Evolutionary conservation across 176 grass and related monocot species (phyloP), one percentile per base, ranked within the genome.

Genomic region (Carex pumila): DNA sequence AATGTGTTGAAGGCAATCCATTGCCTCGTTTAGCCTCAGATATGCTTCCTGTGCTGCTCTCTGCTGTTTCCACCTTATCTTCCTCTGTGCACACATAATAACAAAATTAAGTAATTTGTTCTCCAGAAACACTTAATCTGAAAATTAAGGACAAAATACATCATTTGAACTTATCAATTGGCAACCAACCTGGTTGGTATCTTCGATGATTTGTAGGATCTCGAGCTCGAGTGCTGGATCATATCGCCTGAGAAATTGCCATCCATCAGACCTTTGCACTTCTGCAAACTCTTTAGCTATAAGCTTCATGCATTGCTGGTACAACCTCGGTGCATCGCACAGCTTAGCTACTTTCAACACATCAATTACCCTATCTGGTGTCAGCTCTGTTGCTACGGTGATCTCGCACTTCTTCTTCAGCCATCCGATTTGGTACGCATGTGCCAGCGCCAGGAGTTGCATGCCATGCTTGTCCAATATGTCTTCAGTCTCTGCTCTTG

Each of bases 391-490:
- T n/a, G 87, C 62, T 50, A 90, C 64, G 56, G 84, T 72, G 3
- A 72, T 64, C 85, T 99, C 96, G 11, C 76, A 87, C 12, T 74
- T 81, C n/a, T 58, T 77, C 87, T 99, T 99, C 37, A 99, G 85
- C 96, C 96, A 99, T 18, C 36, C 73, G 1, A 99, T 89, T 29
- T 82, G 58, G 88, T 99, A 92, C 18, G 80, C 96, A 88, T 99
- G 96, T 82, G 93, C 82, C 83, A 95, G 88, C 61, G 88, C 93
- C 76, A 99, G 89, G 45, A 99, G 84, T 87, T 87, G 85, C 87
- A 92, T 31, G 10, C 87, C 89, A 77, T 93, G 85, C 56, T 58
- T 73, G 12, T 77, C 88, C 65, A 92, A 43, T 90, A 12, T 62
- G 34, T 64, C 84, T 49, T 88, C 89, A 3, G 9, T 80, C 19